These are phyloP conservation scores for Pichia exigua DNA, from an alignment of 805 yeast genomes.

Conservation along the genomic window DNA sequence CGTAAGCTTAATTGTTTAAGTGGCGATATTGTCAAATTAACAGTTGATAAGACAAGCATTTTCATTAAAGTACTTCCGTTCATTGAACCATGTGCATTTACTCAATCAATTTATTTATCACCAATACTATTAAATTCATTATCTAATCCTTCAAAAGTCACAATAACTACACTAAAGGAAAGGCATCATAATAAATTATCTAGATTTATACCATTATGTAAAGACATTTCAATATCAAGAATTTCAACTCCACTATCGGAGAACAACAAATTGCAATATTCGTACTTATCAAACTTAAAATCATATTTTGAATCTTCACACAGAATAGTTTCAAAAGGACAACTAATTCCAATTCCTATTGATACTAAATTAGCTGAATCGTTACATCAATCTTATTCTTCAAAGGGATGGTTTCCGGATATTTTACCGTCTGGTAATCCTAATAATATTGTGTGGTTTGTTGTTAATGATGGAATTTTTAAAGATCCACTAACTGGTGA, in stretches of 20 bases:
- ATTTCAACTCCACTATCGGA: constrained; percentile 63
- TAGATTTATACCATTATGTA: constrained; percentile 40
- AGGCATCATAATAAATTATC: constrained; percentile 10
- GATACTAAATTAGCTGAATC: constrained; percentile 62
- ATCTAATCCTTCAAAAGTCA: constrained; percentile 26
- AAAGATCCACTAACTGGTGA: constrained; percentile 16
- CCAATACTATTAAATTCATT: constrained; percentile 47
- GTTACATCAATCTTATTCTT: constrained; percentile 33
- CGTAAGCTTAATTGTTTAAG: constrained; percentile 54
- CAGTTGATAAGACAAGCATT: constrained; percentile 9
- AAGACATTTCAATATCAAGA: constrained; percentile 56
- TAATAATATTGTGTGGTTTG: constrained; percentile 81
- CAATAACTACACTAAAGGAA: background rate
- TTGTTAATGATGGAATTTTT: constrained; percentile 46
- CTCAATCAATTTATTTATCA: constrained; percentile 41
- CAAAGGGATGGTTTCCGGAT: constrained; percentile 20
- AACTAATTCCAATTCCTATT: constrained; percentile 67
- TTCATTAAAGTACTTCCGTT: constrained; percentile 47
- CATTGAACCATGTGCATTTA: constrained; percentile 51
- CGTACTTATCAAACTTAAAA: constrained; percentile 55
- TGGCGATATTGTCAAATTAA: constrained; percentile 50
- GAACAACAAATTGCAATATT: constrained; percentile 52
- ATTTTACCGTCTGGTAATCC: constrained; percentile 53
- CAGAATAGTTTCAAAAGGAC: constrained; percentile 57
- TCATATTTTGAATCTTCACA: constrained; percentile 47